Conservation (phyloP, 306 rosid genomes). For the Mimosa pudica region DNA sequence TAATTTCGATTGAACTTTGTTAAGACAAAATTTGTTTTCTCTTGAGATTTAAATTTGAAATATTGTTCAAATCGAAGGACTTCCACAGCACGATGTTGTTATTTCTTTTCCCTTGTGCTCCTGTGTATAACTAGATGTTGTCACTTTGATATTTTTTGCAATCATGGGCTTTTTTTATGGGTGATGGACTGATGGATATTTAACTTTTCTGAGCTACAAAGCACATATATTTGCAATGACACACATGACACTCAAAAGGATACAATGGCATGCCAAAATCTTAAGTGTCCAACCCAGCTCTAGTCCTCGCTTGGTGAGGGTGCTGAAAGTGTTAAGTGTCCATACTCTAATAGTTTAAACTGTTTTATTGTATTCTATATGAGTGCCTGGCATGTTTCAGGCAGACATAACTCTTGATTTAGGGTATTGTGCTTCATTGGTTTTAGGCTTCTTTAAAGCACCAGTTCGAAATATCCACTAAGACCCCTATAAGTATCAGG, state of each 20-base stretch:
- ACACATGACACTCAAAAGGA: background rate
- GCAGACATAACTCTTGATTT: background rate
- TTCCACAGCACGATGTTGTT: background rate
- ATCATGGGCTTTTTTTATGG: background rate
- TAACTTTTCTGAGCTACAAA: background rate
- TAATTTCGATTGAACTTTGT: background rate
- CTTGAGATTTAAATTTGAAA: background rate
- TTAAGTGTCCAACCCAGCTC: background rate
- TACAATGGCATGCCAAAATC: background rate
- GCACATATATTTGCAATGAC: background rate
- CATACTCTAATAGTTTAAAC: background rate
- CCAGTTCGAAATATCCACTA: background rate
- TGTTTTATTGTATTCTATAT: background rate
- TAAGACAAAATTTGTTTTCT: background rate
- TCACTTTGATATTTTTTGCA: background rate
- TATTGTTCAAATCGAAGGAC: conserved; percentile 1
- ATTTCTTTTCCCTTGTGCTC: background rate
- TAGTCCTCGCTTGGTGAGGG: too few species aligned
- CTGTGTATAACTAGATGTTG: background rate
- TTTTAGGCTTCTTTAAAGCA: background rate
- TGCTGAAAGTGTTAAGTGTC: too few species aligned
- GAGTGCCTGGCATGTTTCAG: background rate
- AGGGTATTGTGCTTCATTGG: background rate
- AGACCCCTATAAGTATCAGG: background rate
- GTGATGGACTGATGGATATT: too few species aligned